These are phyloP conservation scores for Suhomyces ambrosiae DNA, from an alignment of 1,139 yeast species.

Conservation along the genomic window DNA sequence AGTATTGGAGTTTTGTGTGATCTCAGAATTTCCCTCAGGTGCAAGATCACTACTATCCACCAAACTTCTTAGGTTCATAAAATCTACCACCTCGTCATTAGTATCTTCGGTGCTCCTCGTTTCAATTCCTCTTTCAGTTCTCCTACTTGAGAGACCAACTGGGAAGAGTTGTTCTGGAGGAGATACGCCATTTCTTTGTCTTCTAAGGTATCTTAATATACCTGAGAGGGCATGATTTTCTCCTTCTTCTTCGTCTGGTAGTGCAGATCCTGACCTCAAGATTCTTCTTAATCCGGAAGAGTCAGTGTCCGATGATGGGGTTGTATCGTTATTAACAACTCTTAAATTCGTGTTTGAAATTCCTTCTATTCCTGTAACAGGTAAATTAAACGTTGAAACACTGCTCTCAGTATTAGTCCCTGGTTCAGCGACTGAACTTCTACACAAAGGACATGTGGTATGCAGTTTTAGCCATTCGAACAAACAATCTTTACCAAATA, in stretches of 20 bases:
- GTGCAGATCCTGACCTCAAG: slow-evolving; percentile 18
- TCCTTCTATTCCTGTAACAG: slow-evolving; percentile 8
- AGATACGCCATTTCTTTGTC: slow-evolving; percentile 13
- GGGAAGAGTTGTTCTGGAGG: slow-evolving; percentile 39
- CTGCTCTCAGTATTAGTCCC: slow-evolving; percentile 4
- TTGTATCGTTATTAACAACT: slow-evolving; percentile 5
- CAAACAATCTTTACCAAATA: slow-evolving; percentile 74
- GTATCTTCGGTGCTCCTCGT: slow-evolving; percentile 25
- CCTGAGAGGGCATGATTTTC: slow-evolving; percentile 26
- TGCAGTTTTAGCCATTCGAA: slow-evolving; percentile 72
- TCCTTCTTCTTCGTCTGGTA: slow-evolving; percentile 11
- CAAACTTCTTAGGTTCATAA: slow-evolving; percentile 30
- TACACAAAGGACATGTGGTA: slow-evolving; percentile 80
- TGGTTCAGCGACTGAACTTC: slow-evolving; percentile 50
- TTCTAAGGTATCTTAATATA: slow-evolving; percentile 26
- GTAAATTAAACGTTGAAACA: slow-evolving; percentile 10
- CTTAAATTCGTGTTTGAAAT: slow-evolving; percentile 2
- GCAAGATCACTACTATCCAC: slow-evolving; percentile 12
- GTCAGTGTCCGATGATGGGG: slow-evolving; percentile 1
- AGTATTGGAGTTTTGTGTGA: neutral
- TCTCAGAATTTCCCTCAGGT: neutral
- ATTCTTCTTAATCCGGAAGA: slow-evolving; percentile 13
- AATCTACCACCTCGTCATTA: slow-evolving; percentile 26
- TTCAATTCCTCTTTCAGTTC: slow-evolving; percentile 52
- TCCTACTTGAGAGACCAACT: slow-evolving; percentile 53